A percentile compares a stretch with the other conserved stretches of the same genome.
These are phyloP conservation scores for Coemansia sp. DNA, from an alignment of 192 early-diverging fungal species.

Conservation along the genomic window DNA sequence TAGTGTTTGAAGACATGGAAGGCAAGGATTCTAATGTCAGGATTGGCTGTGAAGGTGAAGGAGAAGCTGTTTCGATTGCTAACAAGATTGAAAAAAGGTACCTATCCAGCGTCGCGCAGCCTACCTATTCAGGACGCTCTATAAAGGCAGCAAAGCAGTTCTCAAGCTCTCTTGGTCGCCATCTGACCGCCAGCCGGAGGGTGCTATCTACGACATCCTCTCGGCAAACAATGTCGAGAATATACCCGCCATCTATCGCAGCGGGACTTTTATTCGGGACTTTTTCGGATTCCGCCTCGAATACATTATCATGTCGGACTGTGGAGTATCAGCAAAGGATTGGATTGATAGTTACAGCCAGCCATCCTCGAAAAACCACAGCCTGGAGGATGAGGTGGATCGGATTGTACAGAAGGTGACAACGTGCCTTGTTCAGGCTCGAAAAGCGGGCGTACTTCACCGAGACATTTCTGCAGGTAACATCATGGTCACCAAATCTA, in stretches of 20 bases:
- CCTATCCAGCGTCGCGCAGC: background rate
- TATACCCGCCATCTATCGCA: constrained; percentile 6
- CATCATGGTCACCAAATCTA: constrained; percentile 3
- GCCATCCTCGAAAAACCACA: background rate
- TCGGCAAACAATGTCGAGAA: background rate
- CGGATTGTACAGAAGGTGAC: background rate
- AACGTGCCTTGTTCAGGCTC: constrained; percentile 4
- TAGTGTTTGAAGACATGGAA: background rate
- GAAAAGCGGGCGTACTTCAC: constrained; percentile 9
- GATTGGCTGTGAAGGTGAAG: background rate
- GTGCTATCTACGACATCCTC: constrained; percentile 10
- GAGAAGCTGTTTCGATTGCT: background rate
- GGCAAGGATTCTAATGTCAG: too few relatives aligned
- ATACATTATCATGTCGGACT: constrained; percentile 14
- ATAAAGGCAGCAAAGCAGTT: background rate
- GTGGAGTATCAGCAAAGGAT: constrained; percentile 2
- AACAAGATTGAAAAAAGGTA: background rate
- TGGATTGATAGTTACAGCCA: background rate
- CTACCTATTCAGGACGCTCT: background rate
- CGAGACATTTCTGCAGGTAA: constrained; percentile 21
- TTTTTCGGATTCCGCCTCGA: constrained; percentile 13
- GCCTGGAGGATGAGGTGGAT: too few relatives aligned
- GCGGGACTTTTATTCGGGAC: constrained; percentile 11
- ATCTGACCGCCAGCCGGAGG: constrained; percentile 2
- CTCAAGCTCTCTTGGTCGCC: constrained; percentile 14